Evolutionary conservation across 441 rosid species (phyloP).

Genomic region (Pelargonium exstipulatum): DNA sequence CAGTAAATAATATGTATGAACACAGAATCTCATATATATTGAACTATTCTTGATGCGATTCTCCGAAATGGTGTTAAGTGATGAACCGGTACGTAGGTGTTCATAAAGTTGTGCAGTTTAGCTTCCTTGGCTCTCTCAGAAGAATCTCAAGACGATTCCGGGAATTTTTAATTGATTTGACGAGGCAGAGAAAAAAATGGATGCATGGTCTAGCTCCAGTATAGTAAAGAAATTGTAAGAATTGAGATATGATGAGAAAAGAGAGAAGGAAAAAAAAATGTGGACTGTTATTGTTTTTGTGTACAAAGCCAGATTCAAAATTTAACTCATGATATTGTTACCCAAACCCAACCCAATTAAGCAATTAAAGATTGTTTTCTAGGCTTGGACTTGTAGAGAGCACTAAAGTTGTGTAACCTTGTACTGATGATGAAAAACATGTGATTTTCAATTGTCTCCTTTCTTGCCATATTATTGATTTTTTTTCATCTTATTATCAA

Average conservation of each 20-base stretch:
- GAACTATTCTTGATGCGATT: background rate
- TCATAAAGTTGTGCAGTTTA: background rate
- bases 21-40: background rate
- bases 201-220: background rate
- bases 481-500: no score
- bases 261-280: no score
- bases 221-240: no score
- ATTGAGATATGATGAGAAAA: no score
- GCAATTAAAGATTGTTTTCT: slow-evolving; percentile 7
- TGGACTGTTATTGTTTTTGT: background rate
- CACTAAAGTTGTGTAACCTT: background rate
- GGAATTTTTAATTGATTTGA: slow-evolving; percentile 24
- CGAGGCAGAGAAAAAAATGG: slow-evolving; percentile 20
- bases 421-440: background rate
- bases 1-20: slow-evolving; percentile 21
- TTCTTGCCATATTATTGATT: no score
- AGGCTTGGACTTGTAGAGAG: slow-evolving; percentile 1
- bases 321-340: no score
- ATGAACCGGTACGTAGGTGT: background rate
- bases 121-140: slow-evolving; percentile 1
- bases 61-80: background rate
- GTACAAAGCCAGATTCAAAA: no score
- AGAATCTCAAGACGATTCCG: slow-evolving; percentile 1
- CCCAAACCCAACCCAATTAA: background rate
- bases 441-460: no score